Percentiles rank a stretch among this genome's conserved stretches.
phyloP scores from a whole-genome alignment of 352 stramenopile genomes.

The Globisporangium alternatum region DNA sequence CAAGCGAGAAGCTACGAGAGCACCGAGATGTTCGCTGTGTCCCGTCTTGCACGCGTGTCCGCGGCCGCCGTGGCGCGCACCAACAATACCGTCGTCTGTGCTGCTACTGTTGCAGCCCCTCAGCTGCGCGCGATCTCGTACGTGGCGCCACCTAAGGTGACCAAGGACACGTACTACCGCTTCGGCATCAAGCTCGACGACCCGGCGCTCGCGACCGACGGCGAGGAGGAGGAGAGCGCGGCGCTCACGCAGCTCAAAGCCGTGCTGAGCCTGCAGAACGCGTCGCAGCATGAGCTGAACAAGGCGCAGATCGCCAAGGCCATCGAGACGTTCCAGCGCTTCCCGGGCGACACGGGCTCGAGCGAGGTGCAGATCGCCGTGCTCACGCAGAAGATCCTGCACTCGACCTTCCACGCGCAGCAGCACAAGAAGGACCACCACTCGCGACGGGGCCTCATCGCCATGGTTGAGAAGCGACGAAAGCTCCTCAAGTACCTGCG shows the following conservation, averaged over 20 bases:
- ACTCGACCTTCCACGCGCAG: conserved; percentile 69
- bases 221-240: conserved; percentile 27
- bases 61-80: not conserved
- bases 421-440: conserved; percentile 87
- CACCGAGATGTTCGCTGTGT: conserved; percentile 37
- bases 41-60: conserved; percentile 29
- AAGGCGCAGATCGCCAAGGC: conserved; percentile 73
- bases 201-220: conserved; percentile 32
- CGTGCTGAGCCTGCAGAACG: conserved; percentile 74
- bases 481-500: conserved; percentile 87
- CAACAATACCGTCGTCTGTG: not conserved
- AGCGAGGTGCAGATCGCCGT: conserved; percentile 85
- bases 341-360: conserved; percentile 82
- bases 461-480: conserved; percentile 84
- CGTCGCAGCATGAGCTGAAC: conserved; percentile 82
- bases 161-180: conserved; percentile 51
- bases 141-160: conserved; percentile 57
- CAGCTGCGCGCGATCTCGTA: conserved; percentile 45
- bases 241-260: conserved; percentile 57
- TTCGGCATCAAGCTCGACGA: conserved; percentile 65
- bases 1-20: not conserved
- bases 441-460: conserved; percentile 79
- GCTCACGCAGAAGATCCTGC: conserved; percentile 85
- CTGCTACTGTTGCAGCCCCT: not conserved
- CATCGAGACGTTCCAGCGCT: conserved; percentile 85